Percentiles rank a stretch among this genome's conserved stretches.
phyloP scores from a whole-genome alignment of 2,329 filamentous ascomycete species.

The Gaeumannomyces sp. region DNA sequence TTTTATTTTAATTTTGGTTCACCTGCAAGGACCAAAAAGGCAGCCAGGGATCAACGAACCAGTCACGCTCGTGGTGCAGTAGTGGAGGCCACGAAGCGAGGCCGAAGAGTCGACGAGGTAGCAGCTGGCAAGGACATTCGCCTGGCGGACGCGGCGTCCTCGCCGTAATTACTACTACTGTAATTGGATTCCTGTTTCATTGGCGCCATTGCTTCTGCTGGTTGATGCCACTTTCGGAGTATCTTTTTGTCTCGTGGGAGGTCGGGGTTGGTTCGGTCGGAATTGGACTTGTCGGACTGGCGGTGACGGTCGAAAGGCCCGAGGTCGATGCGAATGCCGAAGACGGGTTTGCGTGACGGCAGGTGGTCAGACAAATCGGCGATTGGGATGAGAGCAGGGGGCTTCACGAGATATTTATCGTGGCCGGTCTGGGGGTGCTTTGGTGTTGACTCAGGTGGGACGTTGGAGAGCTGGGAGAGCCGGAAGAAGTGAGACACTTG shows the following conservation, averaged over 20 bases:
- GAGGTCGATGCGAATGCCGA: neutral
- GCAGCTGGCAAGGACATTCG: conserved; percentile 84
- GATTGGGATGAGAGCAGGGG: neutral
- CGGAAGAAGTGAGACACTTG: neutral
- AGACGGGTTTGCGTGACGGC: neutral
- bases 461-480: neutral
- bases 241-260: neutral
- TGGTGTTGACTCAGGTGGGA: conserved; percentile 1
- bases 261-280: no score
- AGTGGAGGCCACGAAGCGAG: conserved; percentile 78
- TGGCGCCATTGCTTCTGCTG: conserved; percentile 47
- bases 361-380: neutral
- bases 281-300: neutral
- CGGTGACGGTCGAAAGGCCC: neutral
- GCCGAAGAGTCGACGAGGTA: conserved; percentile 71
- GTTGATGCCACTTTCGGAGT: conserved; percentile 26
- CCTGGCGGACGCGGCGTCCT: conserved; percentile 51
- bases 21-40: no score
- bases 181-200: conserved; percentile 66
- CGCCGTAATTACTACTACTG: conserved; percentile 75
- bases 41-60: conserved; percentile 34
- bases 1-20: no score
- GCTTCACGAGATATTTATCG: neutral
- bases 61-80: conserved; percentile 87
- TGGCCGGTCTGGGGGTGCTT: neutral